A percentile compares a stretch with the other conserved stretches of the same genome.
Conservation (phyloP, 164 flowering plant species). For the Euptelea pleiosperma region DNA sequence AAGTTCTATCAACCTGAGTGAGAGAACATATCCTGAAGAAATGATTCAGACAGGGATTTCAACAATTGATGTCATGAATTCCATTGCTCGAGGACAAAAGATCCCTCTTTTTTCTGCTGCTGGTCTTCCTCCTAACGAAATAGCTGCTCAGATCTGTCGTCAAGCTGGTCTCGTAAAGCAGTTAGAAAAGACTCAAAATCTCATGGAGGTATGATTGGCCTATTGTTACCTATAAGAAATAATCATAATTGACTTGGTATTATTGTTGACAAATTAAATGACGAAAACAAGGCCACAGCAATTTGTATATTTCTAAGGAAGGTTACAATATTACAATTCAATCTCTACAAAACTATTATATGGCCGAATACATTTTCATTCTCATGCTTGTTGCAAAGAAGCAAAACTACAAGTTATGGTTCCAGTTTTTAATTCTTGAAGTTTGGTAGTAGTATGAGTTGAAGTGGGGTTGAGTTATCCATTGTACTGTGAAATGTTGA, state of each 20-base stretch:
- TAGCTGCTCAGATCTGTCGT: conserved; percentile 98
- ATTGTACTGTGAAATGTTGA: neutral
- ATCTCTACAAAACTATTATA: neutral
- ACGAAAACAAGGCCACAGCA: too few species aligned
- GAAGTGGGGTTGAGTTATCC: neutral
- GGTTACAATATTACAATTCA: neutral
- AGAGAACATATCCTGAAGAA: conserved; percentile 98
- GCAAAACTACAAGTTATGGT: too few species aligned
- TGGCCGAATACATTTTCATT: too few species aligned
- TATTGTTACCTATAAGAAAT: neutral
- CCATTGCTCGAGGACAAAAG: conserved; percentile 97
- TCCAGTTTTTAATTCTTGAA: too few species aligned
- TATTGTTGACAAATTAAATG: too few species aligned
- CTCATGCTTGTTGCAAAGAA: too few species aligned
- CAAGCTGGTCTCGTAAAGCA: conserved; percentile 96
- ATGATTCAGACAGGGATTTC: conserved; percentile 99
- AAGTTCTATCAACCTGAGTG: conserved; percentile 97
- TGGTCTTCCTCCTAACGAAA: conserved; percentile 99
- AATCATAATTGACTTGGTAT: neutral
- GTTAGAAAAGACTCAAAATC: conserved; percentile 65
- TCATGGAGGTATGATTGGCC: conserved; percentile 54
- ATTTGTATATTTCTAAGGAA: neutral
- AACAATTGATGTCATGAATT: conserved; percentile 98
- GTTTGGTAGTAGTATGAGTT: neutral
- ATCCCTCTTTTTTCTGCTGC: conserved; percentile 99